A percentile compares a stretch with the other conserved stretches of the same genome.
These are phyloP conservation scores for Ambrosia trifida DNA, from an alignment of 129 eudicot genomes.

Conservation along the genomic window DNA sequence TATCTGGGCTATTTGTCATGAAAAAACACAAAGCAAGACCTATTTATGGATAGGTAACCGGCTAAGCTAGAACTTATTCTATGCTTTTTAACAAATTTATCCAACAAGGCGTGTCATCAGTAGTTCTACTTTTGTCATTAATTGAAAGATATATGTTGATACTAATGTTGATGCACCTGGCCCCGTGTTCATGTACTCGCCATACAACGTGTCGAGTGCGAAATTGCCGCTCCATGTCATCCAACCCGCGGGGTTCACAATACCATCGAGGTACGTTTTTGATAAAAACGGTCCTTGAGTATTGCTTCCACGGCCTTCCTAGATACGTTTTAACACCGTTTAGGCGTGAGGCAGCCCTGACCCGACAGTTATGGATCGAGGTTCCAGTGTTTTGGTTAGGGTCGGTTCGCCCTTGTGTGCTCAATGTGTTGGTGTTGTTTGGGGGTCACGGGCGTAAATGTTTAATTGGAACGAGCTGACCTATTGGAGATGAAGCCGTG, in stretches of 20 bases:
- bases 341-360: slow-evolving; percentile 43
- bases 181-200: slow-evolving; percentile 57
- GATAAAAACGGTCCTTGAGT: slow-evolving; percentile 57
- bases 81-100: too few species aligned
- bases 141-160: too few species aligned
- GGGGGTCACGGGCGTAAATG: slow-evolving; percentile 59
- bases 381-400: slow-evolving; percentile 62
- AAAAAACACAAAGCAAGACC: too few species aligned
- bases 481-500: too few species aligned
- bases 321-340: slow-evolving; percentile 44
- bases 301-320: slow-evolving; percentile 63
- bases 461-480: too few species aligned
- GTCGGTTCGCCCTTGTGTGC: slow-evolving; percentile 58
- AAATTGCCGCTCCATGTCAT: slow-evolving; percentile 55
- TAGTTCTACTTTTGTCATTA: too few species aligned
- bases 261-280: slow-evolving; percentile 39
- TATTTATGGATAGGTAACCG: too few species aligned
- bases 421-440: slow-evolving; percentile 44
- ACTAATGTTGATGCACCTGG: slow-evolving; percentile 55
- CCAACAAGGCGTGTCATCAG: too few species aligned
- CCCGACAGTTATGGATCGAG: slow-evolving; percentile 51
- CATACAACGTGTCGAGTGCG: slow-evolving; percentile 49
- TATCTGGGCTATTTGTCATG: too few species aligned
- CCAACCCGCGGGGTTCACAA: slow-evolving; percentile 61
- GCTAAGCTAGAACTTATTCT: too few species aligned